Evolutionary conservation across 2,329 filamentous ascomycete species (phyloP).

Genomic region (Rhinocladiella similis): DNA sequence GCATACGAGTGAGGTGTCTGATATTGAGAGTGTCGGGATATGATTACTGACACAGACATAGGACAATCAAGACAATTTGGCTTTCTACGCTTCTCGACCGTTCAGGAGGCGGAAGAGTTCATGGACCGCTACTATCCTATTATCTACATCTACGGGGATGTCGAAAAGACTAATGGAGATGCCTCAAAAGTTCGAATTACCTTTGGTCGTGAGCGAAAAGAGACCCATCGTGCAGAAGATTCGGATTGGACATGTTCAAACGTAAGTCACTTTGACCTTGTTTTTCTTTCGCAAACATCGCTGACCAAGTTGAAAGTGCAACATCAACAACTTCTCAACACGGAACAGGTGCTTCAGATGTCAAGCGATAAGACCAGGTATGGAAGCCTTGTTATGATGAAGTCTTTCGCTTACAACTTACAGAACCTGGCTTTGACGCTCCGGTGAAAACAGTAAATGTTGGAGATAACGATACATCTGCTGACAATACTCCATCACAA

Average conservation of each 20-base stretch:
- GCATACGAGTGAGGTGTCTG: conserved; percentile 50
- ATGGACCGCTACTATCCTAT: conserved; percentile 53
- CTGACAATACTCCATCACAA: conserved; percentile 65
- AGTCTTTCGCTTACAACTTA: not conserved
- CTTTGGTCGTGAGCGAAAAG: conserved; percentile 55
- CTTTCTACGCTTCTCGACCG: conserved; percentile 55
- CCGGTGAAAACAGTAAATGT: conserved; percentile 48
- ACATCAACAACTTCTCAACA: conserved; percentile 57
- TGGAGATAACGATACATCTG: conserved; percentile 56
- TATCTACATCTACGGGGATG: conserved; percentile 49
- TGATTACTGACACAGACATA: conserved; percentile 30
- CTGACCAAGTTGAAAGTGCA: conserved; percentile 44
- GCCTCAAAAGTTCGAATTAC: conserved; percentile 51
- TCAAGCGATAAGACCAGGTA: conserved; percentile 55
- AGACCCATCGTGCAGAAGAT: conserved; percentile 49
- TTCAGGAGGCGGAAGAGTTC: conserved; percentile 54
- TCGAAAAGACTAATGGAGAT: conserved; percentile 39
- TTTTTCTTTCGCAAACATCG: not conserved
- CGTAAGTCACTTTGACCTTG: conserved; percentile 9
- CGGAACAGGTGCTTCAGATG: conserved; percentile 60
- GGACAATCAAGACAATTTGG: conserved; percentile 57
- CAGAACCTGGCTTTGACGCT: conserved; percentile 16
- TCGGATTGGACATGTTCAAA: conserved; percentile 57
- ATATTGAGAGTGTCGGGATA: no score
- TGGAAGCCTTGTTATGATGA: conserved; percentile 19